Evolutionary conservation across 495 filamentous ascomycete genomes (phyloP).

Genomic region (Xylaria venustula): DNA sequence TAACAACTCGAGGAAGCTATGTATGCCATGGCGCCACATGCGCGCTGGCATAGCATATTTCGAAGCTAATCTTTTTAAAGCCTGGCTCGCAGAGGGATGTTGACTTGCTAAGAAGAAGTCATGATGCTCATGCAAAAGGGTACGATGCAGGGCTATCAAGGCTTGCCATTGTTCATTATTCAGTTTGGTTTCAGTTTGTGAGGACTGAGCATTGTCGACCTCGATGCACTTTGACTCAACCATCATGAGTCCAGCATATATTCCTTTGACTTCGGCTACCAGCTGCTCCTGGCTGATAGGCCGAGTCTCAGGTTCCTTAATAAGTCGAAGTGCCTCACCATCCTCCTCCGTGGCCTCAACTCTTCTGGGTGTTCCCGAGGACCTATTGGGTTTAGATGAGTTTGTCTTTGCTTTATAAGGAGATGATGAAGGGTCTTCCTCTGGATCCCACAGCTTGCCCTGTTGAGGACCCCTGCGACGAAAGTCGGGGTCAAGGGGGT

Average conservation of each 20-base stretch:
- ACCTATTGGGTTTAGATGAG: background rate
- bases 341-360: conserved; percentile 20
- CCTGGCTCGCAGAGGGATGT: conserved; percentile 65
- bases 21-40: conserved; percentile 85
- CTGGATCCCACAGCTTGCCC: conserved; percentile 38
- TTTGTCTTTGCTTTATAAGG: conserved; percentile 13
- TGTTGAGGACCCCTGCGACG: conserved; percentile 22
- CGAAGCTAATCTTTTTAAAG: conserved; percentile 58
- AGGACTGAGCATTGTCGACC: conserved; percentile 59
- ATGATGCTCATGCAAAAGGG: conserved; percentile 74
- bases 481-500: conserved; percentile 31
- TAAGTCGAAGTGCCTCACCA: conserved; percentile 16
- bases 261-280: conserved; percentile 61
- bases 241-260: conserved; percentile 70
- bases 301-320: conserved; percentile 44
- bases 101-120: conserved; percentile 80
- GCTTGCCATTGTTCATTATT: conserved; percentile 65
- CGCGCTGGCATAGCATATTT: conserved; percentile 80
- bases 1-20: conserved; percentile 73
- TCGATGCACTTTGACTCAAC: conserved; percentile 73
- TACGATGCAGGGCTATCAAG: conserved; percentile 67
- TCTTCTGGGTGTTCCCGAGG: background rate
- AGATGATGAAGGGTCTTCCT: conserved; percentile 22
- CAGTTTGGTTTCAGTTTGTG: conserved; percentile 40
- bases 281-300: conserved; percentile 68